Conservation (phyloP, 768 basidiomycete genomes). For the Mycena sanguinolenta region DNA sequence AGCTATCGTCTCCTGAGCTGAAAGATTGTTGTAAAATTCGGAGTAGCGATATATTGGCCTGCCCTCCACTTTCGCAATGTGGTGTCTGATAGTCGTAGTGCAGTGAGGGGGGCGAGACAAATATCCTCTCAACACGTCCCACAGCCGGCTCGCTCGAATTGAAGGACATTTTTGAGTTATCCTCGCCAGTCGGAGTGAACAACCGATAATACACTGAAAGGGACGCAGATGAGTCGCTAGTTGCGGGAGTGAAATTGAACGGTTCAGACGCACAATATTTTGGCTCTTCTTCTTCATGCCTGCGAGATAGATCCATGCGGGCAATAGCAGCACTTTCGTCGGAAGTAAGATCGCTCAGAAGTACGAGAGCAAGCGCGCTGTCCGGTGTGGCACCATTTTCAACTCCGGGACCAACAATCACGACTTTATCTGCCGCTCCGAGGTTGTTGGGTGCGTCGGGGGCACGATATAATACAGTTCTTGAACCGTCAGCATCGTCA, state of each 20-base stretch:
- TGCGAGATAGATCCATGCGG: too few species aligned
- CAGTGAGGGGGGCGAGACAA: conserved; percentile 4
- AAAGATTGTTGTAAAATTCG: not conserved
- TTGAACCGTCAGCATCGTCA: too few species aligned
- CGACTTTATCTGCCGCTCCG: too few species aligned
- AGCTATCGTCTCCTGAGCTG: not conserved
- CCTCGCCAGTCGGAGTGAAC: conserved; percentile 7
- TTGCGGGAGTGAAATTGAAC: too few species aligned
- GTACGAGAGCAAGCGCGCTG: not conserved
- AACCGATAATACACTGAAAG: conserved; percentile 16
- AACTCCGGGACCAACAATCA: too few species aligned
- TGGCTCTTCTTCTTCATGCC: too few species aligned
- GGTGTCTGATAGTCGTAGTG: not conserved
- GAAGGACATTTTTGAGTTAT: not conserved
- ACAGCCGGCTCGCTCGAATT: not conserved
- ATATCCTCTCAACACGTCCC: not conserved
- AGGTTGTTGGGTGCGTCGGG: too few species aligned
- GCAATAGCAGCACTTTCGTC: not conserved
- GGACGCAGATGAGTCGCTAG: too few species aligned
- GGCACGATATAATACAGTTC: too few species aligned
- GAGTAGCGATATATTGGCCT: not conserved
- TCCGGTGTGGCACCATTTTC: not conserved
- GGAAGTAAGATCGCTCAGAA: not conserved
- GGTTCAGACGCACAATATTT: too few species aligned
- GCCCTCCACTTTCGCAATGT: conserved; percentile 12